These are phyloP conservation scores for Phytophthora tubulina DNA, from an alignment of 352 stramenopile genomes.

Conservation along the genomic window DNA sequence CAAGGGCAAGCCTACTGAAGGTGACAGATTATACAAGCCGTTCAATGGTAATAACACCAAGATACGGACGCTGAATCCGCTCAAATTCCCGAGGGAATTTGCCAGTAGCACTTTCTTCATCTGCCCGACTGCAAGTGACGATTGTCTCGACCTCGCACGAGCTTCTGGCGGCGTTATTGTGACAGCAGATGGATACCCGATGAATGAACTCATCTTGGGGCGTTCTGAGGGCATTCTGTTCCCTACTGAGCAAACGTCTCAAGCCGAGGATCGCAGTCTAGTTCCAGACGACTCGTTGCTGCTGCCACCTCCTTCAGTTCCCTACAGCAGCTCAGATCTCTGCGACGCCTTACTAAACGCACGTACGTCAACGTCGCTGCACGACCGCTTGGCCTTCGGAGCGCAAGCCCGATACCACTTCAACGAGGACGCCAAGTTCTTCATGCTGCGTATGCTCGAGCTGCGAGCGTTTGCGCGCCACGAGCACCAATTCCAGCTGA, in stretches of 20 bases:
- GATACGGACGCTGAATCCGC: conserved; percentile 23
- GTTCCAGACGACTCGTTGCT: conserved; percentile 16
- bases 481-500: conserved; percentile 21
- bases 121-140: conserved; percentile 63
- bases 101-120: conserved; percentile 54
- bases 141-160: conserved; percentile 69
- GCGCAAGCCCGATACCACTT: conserved; percentile 44
- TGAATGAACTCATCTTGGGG: conserved; percentile 59
- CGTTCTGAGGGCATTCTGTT: conserved; percentile 20
- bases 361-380: conserved; percentile 18
- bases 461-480: conserved; percentile 31
- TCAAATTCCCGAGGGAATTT: conserved; percentile 48
- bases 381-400: conserved; percentile 32
- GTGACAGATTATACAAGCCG: conserved; percentile 36
- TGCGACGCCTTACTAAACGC: conserved; percentile 27
- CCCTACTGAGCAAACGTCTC: conserved; percentile 4
- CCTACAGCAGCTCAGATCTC: conserved; percentile 21
- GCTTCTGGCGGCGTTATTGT: conserved; percentile 56
- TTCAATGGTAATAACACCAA: conserved; percentile 22
- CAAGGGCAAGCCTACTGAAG: conserved; percentile 12
- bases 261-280: not conserved
- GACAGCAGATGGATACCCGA: conserved; percentile 56
- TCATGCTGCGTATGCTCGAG: conserved; percentile 47
- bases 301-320: not conserved
- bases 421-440: conserved; percentile 60